Base-by-base conservation (phyloP, 78 protist species). In the Dictyostelium capitatum region DNA sequence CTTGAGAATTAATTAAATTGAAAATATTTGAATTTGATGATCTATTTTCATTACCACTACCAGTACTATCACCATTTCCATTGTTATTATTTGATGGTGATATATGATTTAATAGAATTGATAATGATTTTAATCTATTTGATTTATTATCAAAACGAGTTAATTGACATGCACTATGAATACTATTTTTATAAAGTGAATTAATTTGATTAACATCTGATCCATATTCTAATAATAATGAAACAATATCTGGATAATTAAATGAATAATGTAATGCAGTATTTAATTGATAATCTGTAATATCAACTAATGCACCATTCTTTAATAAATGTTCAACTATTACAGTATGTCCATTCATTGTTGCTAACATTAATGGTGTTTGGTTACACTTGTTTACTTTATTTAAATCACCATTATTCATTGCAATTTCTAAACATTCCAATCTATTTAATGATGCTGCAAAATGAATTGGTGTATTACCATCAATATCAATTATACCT, bases 311-410 rank as follows among this genome's bases (percentile, higher is more conserved):
- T 51, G 83, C 83, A 32, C 50, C 32, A 11, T 41, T 25, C 3
- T 32, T 67, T 37, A 82, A 20, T 23, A 82, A 37, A 65, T 19
- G 9, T 69, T 57, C 5, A 11, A 82, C 79, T 7, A 69, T 30
- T 5, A 30, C 2, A 12, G 14, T 14, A 46, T 82, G 79, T 4
- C 65, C 65, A 50, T 82, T 69, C 14, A 69, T 64, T 7, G 56
- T 50, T 19, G 90, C 90, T 12, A 82, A 30, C 56, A 82, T 69
- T n/a, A 82, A 69, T n/a, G 90, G 90, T n/a, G 80, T 50, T 62
- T 82, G 73, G 9, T 17, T 12, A 2, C 19, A 19, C 20, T 82
- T 82, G 48, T 82, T 82, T 2, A 82, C 37, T 19, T n/a, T 32
- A 20, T 70, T 70, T 20, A 77, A 25, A 25, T 62, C 70, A 25